Evolutionary conservation across 208 protist species (phyloP).

Genomic region (Leishmania gerbilli): DNA sequence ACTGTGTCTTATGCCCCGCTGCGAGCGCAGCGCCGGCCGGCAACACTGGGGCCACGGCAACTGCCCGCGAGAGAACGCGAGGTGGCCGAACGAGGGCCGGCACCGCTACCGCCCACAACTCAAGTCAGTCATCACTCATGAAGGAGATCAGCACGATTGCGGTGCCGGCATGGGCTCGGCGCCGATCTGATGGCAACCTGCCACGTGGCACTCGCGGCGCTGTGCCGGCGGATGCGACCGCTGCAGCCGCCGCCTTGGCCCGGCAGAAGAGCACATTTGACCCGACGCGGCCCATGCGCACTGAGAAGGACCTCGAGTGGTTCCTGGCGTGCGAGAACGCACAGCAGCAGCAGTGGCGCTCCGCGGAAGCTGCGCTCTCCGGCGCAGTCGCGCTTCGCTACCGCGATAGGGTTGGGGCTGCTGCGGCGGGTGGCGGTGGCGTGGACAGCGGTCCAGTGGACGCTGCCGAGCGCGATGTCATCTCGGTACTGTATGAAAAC

Average conservation of each 20-base stretch:
- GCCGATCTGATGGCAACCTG: slow-evolving; percentile 3
- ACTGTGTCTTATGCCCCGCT: background rate
- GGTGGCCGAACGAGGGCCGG: background rate
- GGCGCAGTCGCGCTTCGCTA: background rate
- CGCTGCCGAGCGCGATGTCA: slow-evolving; percentile 10
- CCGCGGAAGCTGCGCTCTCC: background rate
- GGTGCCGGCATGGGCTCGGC: slow-evolving; percentile 29
- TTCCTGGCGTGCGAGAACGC: slow-evolving; percentile 37
- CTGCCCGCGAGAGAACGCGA: background rate
- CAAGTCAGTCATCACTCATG: background rate
- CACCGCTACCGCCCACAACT: background rate
- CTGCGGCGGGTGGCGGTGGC: slow-evolving; percentile 2
- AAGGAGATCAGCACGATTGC: slow-evolving; percentile 21
- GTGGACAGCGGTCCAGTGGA: background rate
- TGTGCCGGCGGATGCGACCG: background rate
- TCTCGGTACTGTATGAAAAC: slow-evolving; percentile 5
- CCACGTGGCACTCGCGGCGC: background rate
- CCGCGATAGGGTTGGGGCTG: slow-evolving; percentile 1
- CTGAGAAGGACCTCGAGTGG: slow-evolving; percentile 35
- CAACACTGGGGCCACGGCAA: background rate
- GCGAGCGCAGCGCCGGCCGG: background rate
- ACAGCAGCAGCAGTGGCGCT: slow-evolving; percentile 14
- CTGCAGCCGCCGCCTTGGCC: background rate
- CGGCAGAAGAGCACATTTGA: slow-evolving; percentile 19
- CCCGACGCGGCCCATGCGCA: slow-evolving; percentile 42